phyloP scores from a whole-genome alignment of 1,284 basidiomycete genomes.

The Papiliotrema terrestris region DNA sequence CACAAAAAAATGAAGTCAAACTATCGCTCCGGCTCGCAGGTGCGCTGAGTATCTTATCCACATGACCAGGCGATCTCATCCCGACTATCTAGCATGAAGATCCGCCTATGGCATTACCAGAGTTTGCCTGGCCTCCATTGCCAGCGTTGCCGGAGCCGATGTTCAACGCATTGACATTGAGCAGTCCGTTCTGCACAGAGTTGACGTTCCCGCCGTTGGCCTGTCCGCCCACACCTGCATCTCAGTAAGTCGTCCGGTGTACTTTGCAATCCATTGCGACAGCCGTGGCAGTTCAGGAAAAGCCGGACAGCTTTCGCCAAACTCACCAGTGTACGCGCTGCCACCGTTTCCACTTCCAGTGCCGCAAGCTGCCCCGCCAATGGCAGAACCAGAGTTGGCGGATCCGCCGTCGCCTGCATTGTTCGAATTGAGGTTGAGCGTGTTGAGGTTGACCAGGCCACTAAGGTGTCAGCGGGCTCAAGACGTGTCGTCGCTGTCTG shows the following conservation, averaged over 20 bases:
- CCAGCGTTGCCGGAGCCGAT: slow-evolving; percentile 35
- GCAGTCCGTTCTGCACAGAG: slow-evolving; percentile 14
- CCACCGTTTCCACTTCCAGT: slow-evolving; percentile 17
- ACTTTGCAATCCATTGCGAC: too few relatives aligned
- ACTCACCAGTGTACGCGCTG: slow-evolving; percentile 26
- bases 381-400: slow-evolving; percentile 28
- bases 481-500: neutral
- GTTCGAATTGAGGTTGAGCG: slow-evolving; percentile 30
- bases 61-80: too few relatives aligned
- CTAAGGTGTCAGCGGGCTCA: slow-evolving; percentile 3
- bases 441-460: slow-evolving; percentile 30
- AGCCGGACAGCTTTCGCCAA: neutral
- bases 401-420: slow-evolving; percentile 34
- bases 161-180: slow-evolving; percentile 34
- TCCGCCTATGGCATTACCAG: slow-evolving; percentile 30
- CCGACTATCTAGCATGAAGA: neutral
- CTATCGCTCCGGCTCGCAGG: too few relatives aligned
- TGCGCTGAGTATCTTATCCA: too few relatives aligned
- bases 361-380: slow-evolving; percentile 20
- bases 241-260: neutral
- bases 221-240: slow-evolving; percentile 27
- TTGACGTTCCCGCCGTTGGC: slow-evolving; percentile 28
- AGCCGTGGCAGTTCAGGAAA: neutral
- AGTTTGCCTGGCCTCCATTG: slow-evolving; percentile 28
- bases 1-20: too few relatives aligned